phyloP scores from a whole-genome alignment of 2,329 filamentous ascomycete species.

The Domatiomyces globalis region DNA sequence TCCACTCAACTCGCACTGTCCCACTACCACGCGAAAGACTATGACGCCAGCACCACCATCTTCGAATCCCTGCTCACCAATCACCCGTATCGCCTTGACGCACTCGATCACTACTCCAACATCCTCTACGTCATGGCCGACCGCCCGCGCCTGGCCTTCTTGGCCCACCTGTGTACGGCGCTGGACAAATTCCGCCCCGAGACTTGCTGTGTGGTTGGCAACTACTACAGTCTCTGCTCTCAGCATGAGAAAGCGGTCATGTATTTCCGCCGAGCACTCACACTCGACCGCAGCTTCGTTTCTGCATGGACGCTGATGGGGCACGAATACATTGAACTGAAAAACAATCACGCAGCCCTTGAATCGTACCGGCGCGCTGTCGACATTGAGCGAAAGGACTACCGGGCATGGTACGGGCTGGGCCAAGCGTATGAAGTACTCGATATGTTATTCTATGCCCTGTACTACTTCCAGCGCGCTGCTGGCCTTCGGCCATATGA shows the following conservation, averaged over 20 bases:
- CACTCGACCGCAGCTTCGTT: slow-evolving; percentile 75
- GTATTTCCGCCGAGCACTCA: slow-evolving; percentile 87
- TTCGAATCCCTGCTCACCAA: slow-evolving; percentile 56
- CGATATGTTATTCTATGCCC: slow-evolving; percentile 92
- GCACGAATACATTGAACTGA: slow-evolving; percentile 96
- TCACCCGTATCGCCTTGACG: slow-evolving; percentile 61
- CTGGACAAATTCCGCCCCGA: slow-evolving; percentile 95
- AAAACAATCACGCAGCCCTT: slow-evolving; percentile 95
- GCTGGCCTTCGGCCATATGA: slow-evolving; percentile 89
- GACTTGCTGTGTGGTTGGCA: slow-evolving; percentile 91
- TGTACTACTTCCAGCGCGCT: slow-evolving; percentile 96
- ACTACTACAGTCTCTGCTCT: slow-evolving; percentile 89
- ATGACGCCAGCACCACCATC: slow-evolving; percentile 48
- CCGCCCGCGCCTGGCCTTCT: slow-evolving; percentile 76
- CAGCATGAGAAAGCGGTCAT: slow-evolving; percentile 96
- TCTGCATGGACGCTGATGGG: slow-evolving; percentile 98
- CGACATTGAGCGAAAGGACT: slow-evolving; percentile 89
- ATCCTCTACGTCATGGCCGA: slow-evolving; percentile 87
- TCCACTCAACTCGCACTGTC: slow-evolving; percentile 79
- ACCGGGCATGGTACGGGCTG: slow-evolving; percentile 93
- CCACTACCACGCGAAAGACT: slow-evolving; percentile 77
- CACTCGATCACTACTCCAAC: slow-evolving; percentile 91
- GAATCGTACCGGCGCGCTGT: slow-evolving; percentile 92
- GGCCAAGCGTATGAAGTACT: slow-evolving; percentile 95
- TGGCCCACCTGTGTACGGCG: slow-evolving; percentile 78